phyloP scores from a whole-genome alignment of 2,329 filamentous ascomycete genomes.

The Lachnum nothofagi region DNA sequence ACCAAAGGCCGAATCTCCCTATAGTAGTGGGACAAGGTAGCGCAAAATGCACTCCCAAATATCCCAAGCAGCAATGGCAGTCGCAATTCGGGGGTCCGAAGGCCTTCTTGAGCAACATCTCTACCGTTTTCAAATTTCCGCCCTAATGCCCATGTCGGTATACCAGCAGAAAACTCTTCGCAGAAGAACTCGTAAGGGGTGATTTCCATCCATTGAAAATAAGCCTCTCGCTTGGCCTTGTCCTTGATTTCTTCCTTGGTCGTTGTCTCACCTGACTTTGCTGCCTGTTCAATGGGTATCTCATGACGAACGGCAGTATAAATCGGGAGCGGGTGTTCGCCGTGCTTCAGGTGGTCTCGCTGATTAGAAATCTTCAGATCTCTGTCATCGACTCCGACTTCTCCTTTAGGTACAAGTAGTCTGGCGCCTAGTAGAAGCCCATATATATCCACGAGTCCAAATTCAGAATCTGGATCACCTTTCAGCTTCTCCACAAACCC shows the following conservation, averaged over 20 bases:
- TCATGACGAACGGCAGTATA: slow-evolving; percentile 95
- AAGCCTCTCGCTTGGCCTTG: slow-evolving; percentile 60
- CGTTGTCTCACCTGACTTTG: slow-evolving; percentile 32
- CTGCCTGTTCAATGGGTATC: slow-evolving; percentile 59
- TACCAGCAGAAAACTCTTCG: slow-evolving; percentile 84
- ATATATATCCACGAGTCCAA: slow-evolving; percentile 91
- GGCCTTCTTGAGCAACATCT: slow-evolving; percentile 60
- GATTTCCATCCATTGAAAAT: slow-evolving; percentile 98
- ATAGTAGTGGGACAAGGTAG: slow-evolving; percentile 93
- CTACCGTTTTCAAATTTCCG: slow-evolving; percentile 71
- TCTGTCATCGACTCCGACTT: slow-evolving; percentile 66
- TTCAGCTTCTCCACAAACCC: slow-evolving; percentile 88
- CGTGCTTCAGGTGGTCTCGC: slow-evolving; percentile 66
- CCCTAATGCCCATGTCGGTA: slow-evolving; percentile 90
- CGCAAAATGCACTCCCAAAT: slow-evolving; percentile 96
- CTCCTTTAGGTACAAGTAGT: slow-evolving; percentile 79
- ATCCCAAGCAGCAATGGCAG: slow-evolving; percentile 83
- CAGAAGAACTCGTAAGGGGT: slow-evolving; percentile 94
- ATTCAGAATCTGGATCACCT: slow-evolving; percentile 71
- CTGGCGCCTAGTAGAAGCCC: slow-evolving; percentile 79
- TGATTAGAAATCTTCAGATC: slow-evolving; percentile 94
- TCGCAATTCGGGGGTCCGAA: slow-evolving; percentile 75
- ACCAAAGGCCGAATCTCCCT: slow-evolving; percentile 84
- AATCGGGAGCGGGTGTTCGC: slow-evolving; percentile 82
- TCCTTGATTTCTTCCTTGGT: slow-evolving; percentile 50